Base-by-base conservation (phyloP, 305 asterid genomes). In the Solanum chacoense region DNA sequence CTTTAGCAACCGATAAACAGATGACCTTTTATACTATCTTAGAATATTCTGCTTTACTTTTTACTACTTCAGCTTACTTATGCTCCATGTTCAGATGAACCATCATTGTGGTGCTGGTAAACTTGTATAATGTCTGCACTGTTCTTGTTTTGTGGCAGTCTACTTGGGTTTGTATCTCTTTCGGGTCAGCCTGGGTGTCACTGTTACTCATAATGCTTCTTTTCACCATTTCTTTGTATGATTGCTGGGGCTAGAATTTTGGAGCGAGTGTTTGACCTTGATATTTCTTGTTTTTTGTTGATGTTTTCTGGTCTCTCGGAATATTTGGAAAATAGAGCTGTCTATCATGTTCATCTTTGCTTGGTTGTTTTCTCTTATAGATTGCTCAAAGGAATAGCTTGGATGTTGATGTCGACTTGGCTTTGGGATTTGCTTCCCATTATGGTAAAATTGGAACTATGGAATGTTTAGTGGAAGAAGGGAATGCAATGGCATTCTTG, bases 381-480 rank as follows among this genome's bases (percentile, higher is more conserved):
- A 97, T 96, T 91, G 99, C 99, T 88, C 99, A 96, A 90, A 95
- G 98, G 90, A 97, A 95, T 94, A 97, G 99, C 94, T 93, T 97
- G 94, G 99, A 97, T 50, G 99, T 97, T 89, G 99, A 97, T 75
- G 98, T 97, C 24, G 99, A 97, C 94, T 91, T 97, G 71, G 98
- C 99, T 37, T 38, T 97, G 88, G 99, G 99, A 79, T 95, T 96
- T 88, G 99, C 99, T 85, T 96, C 99, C 42, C 99, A 97, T 90
- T 97, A 97, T 50, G 94, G 99, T 4, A 96, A 97, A 93, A 94
- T 97, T 16, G 94, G 93, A 89, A 97, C 99, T 0, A 97, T 97
- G 99, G 98, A 97, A 91, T 97, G 99, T 77, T 93, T 97, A 22
- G 99, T 97, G 26, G 98, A 96, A 87, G 99, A 97, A 91, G 99